Evolutionary conservation across 2,329 filamentous ascomycete genomes (phyloP).

Genomic region (Cadophora luteo-olivacea): DNA sequence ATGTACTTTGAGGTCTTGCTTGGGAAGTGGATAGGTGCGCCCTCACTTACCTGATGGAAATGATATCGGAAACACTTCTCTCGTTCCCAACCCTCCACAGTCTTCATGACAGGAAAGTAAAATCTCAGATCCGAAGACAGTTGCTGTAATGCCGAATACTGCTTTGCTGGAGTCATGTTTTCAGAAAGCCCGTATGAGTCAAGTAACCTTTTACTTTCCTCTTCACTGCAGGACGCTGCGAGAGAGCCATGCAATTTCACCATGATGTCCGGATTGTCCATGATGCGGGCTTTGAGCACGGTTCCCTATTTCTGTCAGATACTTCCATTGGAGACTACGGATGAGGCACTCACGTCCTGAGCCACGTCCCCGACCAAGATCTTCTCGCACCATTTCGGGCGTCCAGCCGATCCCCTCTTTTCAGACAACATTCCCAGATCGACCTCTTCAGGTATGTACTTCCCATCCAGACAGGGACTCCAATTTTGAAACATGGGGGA

Average conservation of each 20-base stretch:
- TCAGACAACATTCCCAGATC: constrained; percentile 24
- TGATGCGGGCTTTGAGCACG: constrained; percentile 28
- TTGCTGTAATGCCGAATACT: constrained; percentile 25
- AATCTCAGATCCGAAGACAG: constrained; percentile 31
- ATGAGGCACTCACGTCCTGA: constrained; percentile 27
- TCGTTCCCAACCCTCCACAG: constrained; percentile 18
- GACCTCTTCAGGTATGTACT: constrained; percentile 23
- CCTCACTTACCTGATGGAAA: constrained; percentile 25
- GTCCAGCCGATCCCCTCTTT: constrained; percentile 11
- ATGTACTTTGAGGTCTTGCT: neutral
- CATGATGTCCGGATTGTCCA: constrained; percentile 27
- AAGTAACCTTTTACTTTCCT: constrained; percentile 18
- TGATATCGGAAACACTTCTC: constrained; percentile 23
- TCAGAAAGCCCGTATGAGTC: constrained; percentile 19
- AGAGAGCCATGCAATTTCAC: constrained; percentile 18
- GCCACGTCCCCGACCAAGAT: constrained; percentile 29
- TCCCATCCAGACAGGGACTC: constrained; percentile 30
- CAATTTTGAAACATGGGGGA: constrained; percentile 30
- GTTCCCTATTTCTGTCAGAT: constrained; percentile 24
- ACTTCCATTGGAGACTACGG: neutral
- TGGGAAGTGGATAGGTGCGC: no score
- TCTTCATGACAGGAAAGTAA: constrained; percentile 22
- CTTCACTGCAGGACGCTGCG: neutral
- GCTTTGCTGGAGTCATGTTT: neutral
- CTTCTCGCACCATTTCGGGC: constrained; percentile 29